Evolutionary conservation across 163 green algal species (phyloP).

Genomic region (Smithsoniella earleae): DNA sequence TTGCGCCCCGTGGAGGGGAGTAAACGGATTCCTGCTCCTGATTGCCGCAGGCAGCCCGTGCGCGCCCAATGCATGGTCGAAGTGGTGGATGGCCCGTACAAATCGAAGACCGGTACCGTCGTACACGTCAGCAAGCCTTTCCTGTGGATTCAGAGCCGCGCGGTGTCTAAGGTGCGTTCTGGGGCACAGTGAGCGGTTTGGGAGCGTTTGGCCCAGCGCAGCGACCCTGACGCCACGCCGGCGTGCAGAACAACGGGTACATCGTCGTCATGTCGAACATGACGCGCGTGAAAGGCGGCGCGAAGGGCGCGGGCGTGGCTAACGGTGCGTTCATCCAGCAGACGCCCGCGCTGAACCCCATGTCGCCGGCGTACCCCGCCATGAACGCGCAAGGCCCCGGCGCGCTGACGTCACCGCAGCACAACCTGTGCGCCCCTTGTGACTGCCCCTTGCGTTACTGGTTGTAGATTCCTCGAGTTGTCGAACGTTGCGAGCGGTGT

Average conservation of each 20-base stretch:
- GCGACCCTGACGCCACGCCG: not conserved
- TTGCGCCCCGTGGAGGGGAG: slow-evolving; percentile 11
- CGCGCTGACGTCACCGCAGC: not conserved
- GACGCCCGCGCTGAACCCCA: not conserved
- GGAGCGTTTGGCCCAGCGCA: not conserved
- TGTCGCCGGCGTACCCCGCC: not conserved
- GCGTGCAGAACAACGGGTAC: slow-evolving; percentile 29
- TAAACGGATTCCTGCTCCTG: not conserved
- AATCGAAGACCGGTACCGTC: slow-evolving; percentile 3
- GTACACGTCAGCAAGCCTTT: slow-evolving; percentile 14
- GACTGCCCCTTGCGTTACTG: too few relatives aligned
- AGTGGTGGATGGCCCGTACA: slow-evolving; percentile 15
- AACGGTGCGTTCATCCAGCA: not conserved
- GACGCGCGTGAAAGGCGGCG: slow-evolving; percentile 23
- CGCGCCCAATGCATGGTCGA: slow-evolving; percentile 16
- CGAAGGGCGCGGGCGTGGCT: not conserved
- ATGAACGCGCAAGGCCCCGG: not conserved
- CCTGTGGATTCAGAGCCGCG: slow-evolving; percentile 21
- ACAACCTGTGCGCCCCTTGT: slow-evolving; percentile 10
- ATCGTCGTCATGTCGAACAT: slow-evolving; percentile 27
- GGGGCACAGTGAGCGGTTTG: not conserved
- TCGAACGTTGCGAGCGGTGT: too few relatives aligned
- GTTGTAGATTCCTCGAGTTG: too few relatives aligned
- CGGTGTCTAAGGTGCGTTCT: slow-evolving; percentile 1
- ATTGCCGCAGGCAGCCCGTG: not conserved